Evolutionary conservation across 345 rosid species (phyloP), one percentile per base, ranked within the genome.

Genomic region (Ricinus communis): DNA sequence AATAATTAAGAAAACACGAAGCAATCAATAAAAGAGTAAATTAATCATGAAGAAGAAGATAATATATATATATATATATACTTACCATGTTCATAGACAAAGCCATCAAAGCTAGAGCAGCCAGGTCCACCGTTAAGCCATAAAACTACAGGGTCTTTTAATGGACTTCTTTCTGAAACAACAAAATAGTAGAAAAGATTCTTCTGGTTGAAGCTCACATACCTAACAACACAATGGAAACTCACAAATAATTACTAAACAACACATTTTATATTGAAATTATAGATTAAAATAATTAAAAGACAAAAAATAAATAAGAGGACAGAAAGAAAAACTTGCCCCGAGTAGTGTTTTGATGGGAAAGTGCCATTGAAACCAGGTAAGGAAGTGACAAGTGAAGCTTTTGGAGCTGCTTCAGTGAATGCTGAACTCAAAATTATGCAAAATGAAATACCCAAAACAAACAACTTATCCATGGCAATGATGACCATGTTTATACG

Each of bases 81-180:
- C n/a, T 13, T 78, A 83, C 83, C 87, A 47, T 82, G 83, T 33
- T 82, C 85, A 45, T 82, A 79, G 2, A 82, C 77, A 66, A 82
- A 82, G 7, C 81, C 83, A 49, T 82, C 83, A 43, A 82, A 82
- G 58, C 85, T 82, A 33, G 85, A 82, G 74, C 85, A 82, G 8
- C 83, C 83, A 8, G 81, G 83, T 31, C 85, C 85, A 15, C 85
- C 85, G 40, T 82, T 82, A 6, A 82, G 85, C 85, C 85, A 79
- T 40, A 82, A 70, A 51, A 79, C 81, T 3, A 82, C 81, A 0
- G 85, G 81, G 45, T 79, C 85, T 46, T 50, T 41, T 0, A 78
- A 50, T 58, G 81, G 83, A n/a, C 63, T 60, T 33, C 85, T 56
- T 58, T 79, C 85, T 0, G 83, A 82, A 0, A 68, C 69, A 41